Percentiles rank a stretch among this genome's conserved stretches.
phyloP scores from a whole-genome alignment of 1,139 yeast species.

The Yamadazyma blattariae region DNA sequence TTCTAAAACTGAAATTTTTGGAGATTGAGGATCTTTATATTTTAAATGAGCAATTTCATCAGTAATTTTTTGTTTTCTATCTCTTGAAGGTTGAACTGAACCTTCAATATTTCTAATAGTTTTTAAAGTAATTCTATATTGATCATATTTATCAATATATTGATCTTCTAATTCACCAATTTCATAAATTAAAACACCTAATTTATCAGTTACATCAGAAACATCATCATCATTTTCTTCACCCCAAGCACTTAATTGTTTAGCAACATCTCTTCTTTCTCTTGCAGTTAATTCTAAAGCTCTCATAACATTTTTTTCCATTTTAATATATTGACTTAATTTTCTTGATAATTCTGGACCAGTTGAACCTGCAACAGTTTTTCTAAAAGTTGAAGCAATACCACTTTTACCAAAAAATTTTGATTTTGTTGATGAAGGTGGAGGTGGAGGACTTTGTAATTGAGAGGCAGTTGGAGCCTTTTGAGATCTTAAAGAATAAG shows the following conservation, averaged over 20 bases:
- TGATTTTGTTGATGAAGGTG: constrained; percentile 80
- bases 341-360: constrained; percentile 96
- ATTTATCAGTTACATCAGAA: constrained; percentile 93
- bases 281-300: constrained; percentile 89
- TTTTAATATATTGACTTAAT: constrained; percentile 84
- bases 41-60: constrained; percentile 97
- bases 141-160: constrained; percentile 96
- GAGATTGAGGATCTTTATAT: constrained; percentile 97
- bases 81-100: constrained; percentile 97
- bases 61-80: constrained; percentile 95
- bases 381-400: constrained; percentile 76
- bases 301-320: constrained; percentile 95
- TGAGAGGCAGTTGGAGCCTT: constrained; percentile 98
- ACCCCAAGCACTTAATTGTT: constrained; percentile 96
- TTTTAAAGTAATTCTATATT: constrained; percentile 94
- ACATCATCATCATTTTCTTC: constrained; percentile 97
- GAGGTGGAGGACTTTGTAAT: constrained; percentile 91
- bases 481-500: constrained; percentile 90
- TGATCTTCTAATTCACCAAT: constrained; percentile 98
- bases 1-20: constrained; percentile 91
- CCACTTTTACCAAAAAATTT: constrained; percentile 92
- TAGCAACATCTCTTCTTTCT: constrained; percentile 96
- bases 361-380: constrained; percentile 86
- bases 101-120: constrained; percentile 95
- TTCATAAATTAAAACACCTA: constrained; percentile 93